Evolutionary conservation across 768 basidiomycete species (phyloP), one percentile per base, ranked within the genome.

Genomic region (Amanita pallidorosea): DNA sequence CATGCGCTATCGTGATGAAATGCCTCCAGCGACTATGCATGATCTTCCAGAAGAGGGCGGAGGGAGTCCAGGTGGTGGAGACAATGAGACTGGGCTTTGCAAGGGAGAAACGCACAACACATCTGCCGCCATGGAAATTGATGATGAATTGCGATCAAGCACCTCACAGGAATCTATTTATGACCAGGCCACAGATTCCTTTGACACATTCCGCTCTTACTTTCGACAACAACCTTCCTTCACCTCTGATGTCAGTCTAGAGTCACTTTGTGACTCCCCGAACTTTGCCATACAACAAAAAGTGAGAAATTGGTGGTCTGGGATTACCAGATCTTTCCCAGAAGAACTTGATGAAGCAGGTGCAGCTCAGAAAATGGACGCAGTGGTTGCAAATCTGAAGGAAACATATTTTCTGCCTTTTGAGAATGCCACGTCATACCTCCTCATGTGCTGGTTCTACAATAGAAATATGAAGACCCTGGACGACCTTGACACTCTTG

Each of bases 401-500:
- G 12, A 46, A 23, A 46, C 3, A 2, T 46, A 46, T 20, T 46
- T 46, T 34, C 31, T 2, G 27, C 34, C 42, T 36, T 44, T 45
- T 9, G 23, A 35, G 15, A 51, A 54, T 33, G 35, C 20, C 7
- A 34, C 45, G 17, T 36, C 27, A 43, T 40, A 20, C 34, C 50
- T 51, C 1, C 43, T 54, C 42, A 46, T 43, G n/a, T 3, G 17
- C 15, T 54, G 49, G 49, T 33, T 42, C 29, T 34, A 58, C 22
- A 57, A 34, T 20, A 54, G 58, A 25, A 41, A 49, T n/a, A 3
- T 12, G 4, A 37, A 38, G 23, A 41, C 36, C 1, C 17, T 41
- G 27, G 12, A 18, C 0, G 38, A 37, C 34, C 35, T 49, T 4
- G 53, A 49, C 51, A 18, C 45, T 6, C 57, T 62, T 5, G 60